Base-by-base conservation (phyloP, 2,329 filamentous ascomycete species). In the Periconia macrospinosa region DNA sequence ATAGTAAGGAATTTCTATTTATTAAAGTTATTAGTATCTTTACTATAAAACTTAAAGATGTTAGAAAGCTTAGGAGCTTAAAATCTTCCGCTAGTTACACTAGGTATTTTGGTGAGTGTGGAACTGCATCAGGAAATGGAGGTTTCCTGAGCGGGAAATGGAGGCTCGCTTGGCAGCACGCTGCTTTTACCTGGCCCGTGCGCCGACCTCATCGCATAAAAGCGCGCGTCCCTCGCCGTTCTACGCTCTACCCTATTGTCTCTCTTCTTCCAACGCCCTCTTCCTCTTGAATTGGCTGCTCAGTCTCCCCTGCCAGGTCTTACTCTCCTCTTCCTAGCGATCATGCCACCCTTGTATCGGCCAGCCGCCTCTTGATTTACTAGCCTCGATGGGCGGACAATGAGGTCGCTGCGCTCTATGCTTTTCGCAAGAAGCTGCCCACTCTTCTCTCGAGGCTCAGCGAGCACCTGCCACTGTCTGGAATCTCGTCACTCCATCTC, bases 121-220 rank as follows among this genome's bases (percentile, higher is more conserved):
- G 45, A 61, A 61, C 54, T 49, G 49, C 45, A 63, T 61, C 37
- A 19, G 54, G 57, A 57, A 63, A 58, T 61, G 35, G 54, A 55
- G 6, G 56, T 54, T 61, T 55, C 53, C 41, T 30, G 49, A 59
- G 55, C 49, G 33, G 60, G 45, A 63, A 63, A 60, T 54, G 17
- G 53, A 60, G 1, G 51, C 55, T 58, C 45, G 17, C 59, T 62
- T 64, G 30, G 59, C 50, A 19, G n/a, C 53, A 59, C 47, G 53
- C 61, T 40, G 52, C 59, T 62, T 62, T 64, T 64, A 60, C 59
- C 27, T 58, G 48, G 61, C 53, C 59, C 45, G 52, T 64, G 53
- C 57, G 47, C 54, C 42, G 40, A 62, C 57, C 49, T 37, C 50
- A 60, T 55, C 42, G 56, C 44, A 59, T 64, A 64, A 48, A 64